Conservation (phyloP, 257 asterid species). For the Nicotiana attenuata region DNA sequence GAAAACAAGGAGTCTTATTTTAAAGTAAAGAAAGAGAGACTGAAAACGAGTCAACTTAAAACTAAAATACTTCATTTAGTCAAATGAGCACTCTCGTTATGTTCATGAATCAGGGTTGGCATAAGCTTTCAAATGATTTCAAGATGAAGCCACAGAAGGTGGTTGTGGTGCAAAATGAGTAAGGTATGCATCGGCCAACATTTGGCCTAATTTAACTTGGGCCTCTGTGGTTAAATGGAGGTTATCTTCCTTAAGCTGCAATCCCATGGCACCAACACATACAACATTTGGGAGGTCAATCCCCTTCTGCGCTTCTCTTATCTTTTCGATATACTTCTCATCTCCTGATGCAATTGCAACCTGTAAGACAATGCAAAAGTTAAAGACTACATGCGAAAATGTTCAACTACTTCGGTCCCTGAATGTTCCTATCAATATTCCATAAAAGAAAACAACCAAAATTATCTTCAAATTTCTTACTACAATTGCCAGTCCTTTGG, state of each 20-base stretch:
- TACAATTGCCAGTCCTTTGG: not conserved
- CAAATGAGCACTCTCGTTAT: not conserved
- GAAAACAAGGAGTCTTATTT: not conserved
- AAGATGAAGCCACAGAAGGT: slow-evolving; percentile 3
- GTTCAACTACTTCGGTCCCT: not conserved
- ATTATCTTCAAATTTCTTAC: not conserved
- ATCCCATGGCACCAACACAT: slow-evolving; percentile 61
- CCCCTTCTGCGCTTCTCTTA: slow-evolving; percentile 54
- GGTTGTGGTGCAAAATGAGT: slow-evolving; percentile 22
- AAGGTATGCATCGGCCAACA: slow-evolving; percentile 55
- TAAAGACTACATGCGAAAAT: not conserved
- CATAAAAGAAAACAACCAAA: not conserved
- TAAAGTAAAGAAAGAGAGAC: not conserved
- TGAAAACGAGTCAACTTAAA: not conserved
- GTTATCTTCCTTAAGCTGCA: slow-evolving; percentile 59
- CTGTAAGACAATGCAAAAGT: slow-evolving; percentile 18
- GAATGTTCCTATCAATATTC: not conserved
- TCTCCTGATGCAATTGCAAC: slow-evolving; percentile 74
- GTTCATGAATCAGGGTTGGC: not conserved
- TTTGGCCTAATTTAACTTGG: slow-evolving; percentile 53
- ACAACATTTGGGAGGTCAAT: slow-evolving; percentile 55
- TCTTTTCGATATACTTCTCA: slow-evolving; percentile 32
- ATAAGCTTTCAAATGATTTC: no score
- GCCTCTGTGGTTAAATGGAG: slow-evolving; percentile 69
- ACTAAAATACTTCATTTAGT: not conserved